Base-by-base conservation (phyloP, 2,329 filamentous ascomycete species). In the Paramyrothecium sp. region DNA sequence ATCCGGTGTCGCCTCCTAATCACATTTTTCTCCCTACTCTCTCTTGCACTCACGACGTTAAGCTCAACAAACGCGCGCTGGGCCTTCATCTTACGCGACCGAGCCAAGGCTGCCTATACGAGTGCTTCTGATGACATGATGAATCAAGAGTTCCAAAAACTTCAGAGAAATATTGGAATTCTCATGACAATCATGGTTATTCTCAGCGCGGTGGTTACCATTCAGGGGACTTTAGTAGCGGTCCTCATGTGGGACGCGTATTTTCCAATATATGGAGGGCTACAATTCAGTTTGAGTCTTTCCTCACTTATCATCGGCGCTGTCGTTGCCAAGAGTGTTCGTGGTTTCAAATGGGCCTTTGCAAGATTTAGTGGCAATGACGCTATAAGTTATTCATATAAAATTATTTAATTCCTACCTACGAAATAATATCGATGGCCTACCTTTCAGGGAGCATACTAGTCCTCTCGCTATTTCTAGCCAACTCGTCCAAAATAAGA, bases 11-110 rank as follows among this genome's bases (percentile, higher is more conserved):
- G 20, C 30, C 48, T 50, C 11, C 20, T 22, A 22, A 50, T 50
- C 48, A 50, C 48, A 50, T 8, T 23, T 50, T 23, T 50, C 48
- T 50, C 48, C 30, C 48, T 50, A 23, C 48, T 50, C 48, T 50
- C 48, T 23, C 48, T 50, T 50, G n/a, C 48, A 13, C 11, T 50
- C 30, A 22, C 48, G 46, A 10, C 46, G 21, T 48, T 48, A 48
- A 48, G 46, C 46, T 48, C 46, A 48, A 48, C 19, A 8, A 48
- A 48, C 46, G 46, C 46, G 46, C 46, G 46, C 21, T 48, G 46
- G 46, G 46, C 46, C 11, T 48, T 48, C 21, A 8, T 48, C 21
- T 48, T 48, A 19, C 19, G 19, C 21, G 46, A 48, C 21, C 46
- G 46, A 48, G 46, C 46, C 46, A 48, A 20, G 11, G 16, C 46